Base-by-base conservation (phyloP, 139 green algal species). In the Raphidocelis subcapitata region DNA sequence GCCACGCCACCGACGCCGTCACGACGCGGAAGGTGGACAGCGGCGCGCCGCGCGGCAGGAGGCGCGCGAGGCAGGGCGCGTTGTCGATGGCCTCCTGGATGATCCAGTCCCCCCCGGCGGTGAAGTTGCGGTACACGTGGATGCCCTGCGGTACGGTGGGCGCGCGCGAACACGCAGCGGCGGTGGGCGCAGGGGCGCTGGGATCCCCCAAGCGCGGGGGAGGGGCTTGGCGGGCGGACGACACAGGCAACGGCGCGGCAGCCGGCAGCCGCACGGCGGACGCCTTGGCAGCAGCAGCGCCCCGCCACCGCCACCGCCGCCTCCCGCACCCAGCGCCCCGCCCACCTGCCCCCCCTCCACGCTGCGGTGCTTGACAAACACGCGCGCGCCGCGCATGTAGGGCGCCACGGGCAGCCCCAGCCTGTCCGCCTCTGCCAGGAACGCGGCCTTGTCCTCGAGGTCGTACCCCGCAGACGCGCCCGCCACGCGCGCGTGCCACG, bases 11-110 rank as follows among this genome's bases (percentile, higher is more conserved):
- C 18, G 37, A 62, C 14, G 62, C 70, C 31, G 77, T 79, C 20
- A 82, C 64, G 36, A 82, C 64, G 3, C 77, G 63, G 23, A 82
- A 44, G 16, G 77, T 82, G 52, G 70, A 79, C 56, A 82, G 65
- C 16, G 77, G 77, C 54, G 77, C 70, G 21, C 41, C 54, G 12
- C 24, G 26, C 5, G 77, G 77, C 47, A 82, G 77, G 46, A 82
- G 44, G n/a, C 29, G n/a, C 23, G 54, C 32, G 36, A 82, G 64
- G 44, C 21, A 49, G 16, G 18, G n/a, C 44, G 21, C 47, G 59
- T 79, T 82, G 71, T 29, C 49, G 26, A 82, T 57, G 2, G 57
- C 65, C n/a, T 32, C 28, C 65, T 79, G 65, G 24, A 82, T 41
- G 33, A 82, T 79, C 70, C 70, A 82, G 44, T 82, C 77, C 5